Evolutionary conservation across 768 basidiomycete species (phyloP), one percentile per base, ranked within the genome.

Genomic region (Pluteus cervinus): DNA sequence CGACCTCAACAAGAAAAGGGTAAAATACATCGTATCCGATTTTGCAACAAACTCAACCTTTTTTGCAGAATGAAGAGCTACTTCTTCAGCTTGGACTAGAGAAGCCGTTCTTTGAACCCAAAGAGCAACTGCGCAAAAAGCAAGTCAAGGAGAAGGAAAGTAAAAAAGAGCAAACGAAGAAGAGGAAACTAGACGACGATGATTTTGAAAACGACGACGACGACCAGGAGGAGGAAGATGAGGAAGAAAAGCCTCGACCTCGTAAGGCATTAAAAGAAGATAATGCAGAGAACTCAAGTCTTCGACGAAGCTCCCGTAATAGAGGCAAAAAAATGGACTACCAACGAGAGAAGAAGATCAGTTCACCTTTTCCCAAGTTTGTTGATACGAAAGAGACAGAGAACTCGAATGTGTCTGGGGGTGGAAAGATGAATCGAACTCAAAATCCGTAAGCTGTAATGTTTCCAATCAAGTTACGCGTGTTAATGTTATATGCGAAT

Each of bases 241-340:
- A 40, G 20, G 33, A 24, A 9, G 22, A 39, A 17, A 37, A 42
- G 5, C 48, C 53, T 9, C 44, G 49, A 5, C 31, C 48, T 24
- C n/a, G n/a, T n/a, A 68, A 63, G 49, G 53, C 52, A 6, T 45
- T 51, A 23, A 63, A 66, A 36, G 51, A 52, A n/a, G 57, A 61
- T 24, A 53, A 58, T 9, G 44, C 48, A 3, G 42, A 35, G 11
- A 39, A 48, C 9, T 40, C 49, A 5, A 65, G 63, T 7, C 48
- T 68, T 37, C 74, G 87, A n/a, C 66, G 88, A 36, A 89, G 86
- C 52, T 61, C 72, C 29, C 71, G 87, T 34, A 79, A 79, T 44
- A 63, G 68, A 3, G 79, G 76, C 1, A 82, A 77, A 47, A 57
- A 50, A 10, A 54, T 77, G 3, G 66, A 82, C 55, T 81, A 83